Conservation (phyloP, 345 rosid genomes). For the Hibiscus syriacus region DNA sequence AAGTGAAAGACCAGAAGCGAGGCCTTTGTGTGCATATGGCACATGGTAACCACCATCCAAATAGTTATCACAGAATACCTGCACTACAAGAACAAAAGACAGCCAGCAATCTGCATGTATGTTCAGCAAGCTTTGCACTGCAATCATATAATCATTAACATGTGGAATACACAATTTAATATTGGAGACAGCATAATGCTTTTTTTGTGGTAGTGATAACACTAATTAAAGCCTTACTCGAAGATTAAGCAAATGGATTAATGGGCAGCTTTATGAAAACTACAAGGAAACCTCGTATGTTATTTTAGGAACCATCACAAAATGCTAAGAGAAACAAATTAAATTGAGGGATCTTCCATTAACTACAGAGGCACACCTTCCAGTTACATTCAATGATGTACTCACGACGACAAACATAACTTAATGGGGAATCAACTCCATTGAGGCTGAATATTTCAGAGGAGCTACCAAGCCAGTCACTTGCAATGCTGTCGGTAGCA, state of each 20-base stretch:
- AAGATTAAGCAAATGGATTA: not conserved
- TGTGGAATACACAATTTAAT: not conserved
- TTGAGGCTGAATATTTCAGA: conserved; percentile 39
- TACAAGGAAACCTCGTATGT: not conserved
- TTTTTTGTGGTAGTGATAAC: not conserved
- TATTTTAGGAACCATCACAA: not conserved
- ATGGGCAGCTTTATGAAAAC: not conserved
- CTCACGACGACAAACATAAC: conserved; percentile 63
- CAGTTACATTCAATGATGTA: conserved; percentile 77
- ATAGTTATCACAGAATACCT: conserved; percentile 98
- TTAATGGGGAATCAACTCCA: conserved; percentile 59
- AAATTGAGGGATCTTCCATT: not conserved
- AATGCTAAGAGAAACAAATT: not conserved
- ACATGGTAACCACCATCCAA: conserved; percentile 98
- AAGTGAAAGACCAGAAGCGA: conserved; percentile 64
- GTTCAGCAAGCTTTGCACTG: not conserved
- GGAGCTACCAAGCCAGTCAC: conserved; percentile 81
- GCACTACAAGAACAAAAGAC: conserved; percentile 5
- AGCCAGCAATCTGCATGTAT: conserved; percentile 8
- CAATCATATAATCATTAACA: not conserved
- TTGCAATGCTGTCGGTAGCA: conserved; percentile 27
- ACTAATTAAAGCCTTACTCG: not conserved
- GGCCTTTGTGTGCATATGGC: conserved; percentile 90
- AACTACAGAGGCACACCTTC: conserved; percentile 48
- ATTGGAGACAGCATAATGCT: not conserved